A percentile compares a stretch with the other conserved stretches of the same genome.
phyloP scores from a whole-genome alignment of 805 yeast genomes.

The Candida ortonii region DNA sequence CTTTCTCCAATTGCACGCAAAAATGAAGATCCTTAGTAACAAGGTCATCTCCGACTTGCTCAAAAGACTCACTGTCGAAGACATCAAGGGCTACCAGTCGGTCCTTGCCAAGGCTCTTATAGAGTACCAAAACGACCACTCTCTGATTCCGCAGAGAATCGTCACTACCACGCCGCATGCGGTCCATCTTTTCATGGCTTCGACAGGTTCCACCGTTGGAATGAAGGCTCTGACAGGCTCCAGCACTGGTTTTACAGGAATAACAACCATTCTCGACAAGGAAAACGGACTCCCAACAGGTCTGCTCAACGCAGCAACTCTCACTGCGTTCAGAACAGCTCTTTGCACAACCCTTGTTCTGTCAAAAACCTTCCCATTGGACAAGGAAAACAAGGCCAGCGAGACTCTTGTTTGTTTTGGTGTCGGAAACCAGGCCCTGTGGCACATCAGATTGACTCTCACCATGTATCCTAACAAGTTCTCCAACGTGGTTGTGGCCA shows the following conservation, averaged over 20 bases:
- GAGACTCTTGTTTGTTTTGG: constrained; percentile 47
- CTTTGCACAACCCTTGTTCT: constrained; percentile 51
- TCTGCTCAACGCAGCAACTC: constrained; percentile 52
- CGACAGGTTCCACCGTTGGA: constrained; percentile 55
- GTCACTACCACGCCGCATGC: constrained; percentile 40
- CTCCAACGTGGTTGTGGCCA: constrained; percentile 42
- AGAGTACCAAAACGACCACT: constrained; percentile 42
- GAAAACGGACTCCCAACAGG: constrained; percentile 50
- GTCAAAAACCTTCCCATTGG: constrained; percentile 32
- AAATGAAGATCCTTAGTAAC: constrained; percentile 37
- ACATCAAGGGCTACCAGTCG: constrained; percentile 36
- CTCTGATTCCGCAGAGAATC: constrained; percentile 53
- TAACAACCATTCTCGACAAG: constrained; percentile 49
- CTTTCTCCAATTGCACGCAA: not conserved
- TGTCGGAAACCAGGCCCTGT: constrained; percentile 60
- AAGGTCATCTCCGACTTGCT: constrained; percentile 31
- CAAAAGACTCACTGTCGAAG: constrained; percentile 23
- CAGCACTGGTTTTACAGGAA: constrained; percentile 56
- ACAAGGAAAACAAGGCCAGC: constrained; percentile 20
- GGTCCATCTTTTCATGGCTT: constrained; percentile 64
- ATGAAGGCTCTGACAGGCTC: constrained; percentile 61
- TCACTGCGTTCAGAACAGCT: constrained; percentile 70
- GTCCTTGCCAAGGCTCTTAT: constrained; percentile 37
- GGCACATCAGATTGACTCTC: constrained; percentile 54
- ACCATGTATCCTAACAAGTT: constrained; percentile 38